A percentile compares a stretch with the other conserved stretches of the same genome.
Conservation (phyloP, 805 yeast species). For the Barnettozyma californica region DNA sequence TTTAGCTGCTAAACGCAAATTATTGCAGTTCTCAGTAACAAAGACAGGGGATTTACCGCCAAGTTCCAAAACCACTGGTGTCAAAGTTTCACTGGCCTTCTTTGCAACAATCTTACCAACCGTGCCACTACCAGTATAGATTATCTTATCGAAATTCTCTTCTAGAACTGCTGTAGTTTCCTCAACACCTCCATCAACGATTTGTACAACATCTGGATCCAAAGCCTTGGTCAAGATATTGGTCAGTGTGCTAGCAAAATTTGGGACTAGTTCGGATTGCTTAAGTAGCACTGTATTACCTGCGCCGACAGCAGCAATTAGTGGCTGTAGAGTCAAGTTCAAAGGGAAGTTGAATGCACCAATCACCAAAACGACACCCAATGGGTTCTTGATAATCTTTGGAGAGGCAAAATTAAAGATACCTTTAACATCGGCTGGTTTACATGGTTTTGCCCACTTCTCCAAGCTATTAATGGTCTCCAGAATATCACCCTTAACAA, state of each 20-base stretch:
- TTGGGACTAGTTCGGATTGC: slow-evolving; percentile 59
- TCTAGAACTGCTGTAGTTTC: slow-evolving; percentile 58
- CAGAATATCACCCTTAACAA: slow-evolving; percentile 48
- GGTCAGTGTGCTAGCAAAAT: slow-evolving; percentile 52
- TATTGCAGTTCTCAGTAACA: slow-evolving; percentile 46
- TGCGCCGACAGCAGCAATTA: slow-evolving; percentile 76
- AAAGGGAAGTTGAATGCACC: slow-evolving; percentile 83
- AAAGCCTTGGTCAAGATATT: slow-evolving; percentile 46
- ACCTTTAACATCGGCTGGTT: slow-evolving; percentile 14
- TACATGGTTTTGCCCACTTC: slow-evolving; percentile 53
- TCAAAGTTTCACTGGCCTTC: slow-evolving; percentile 79
- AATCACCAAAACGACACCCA: slow-evolving; percentile 69
- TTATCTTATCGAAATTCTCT: slow-evolving; percentile 68
- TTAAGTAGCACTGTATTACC: slow-evolving; percentile 65
- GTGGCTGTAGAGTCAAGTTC: slow-evolving; percentile 54
- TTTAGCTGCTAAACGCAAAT: slow-evolving; percentile 43
- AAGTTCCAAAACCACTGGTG: slow-evolving; percentile 76
- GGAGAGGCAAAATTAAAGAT: slow-evolving; percentile 17
- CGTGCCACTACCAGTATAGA: slow-evolving; percentile 75
- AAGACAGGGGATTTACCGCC: slow-evolving; percentile 93
- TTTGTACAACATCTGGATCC: slow-evolving; percentile 50
- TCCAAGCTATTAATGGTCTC: slow-evolving; percentile 54
- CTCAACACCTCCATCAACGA: slow-evolving; percentile 68
- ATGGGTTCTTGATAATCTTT: slow-evolving; percentile 29
- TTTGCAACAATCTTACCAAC: slow-evolving; percentile 76